phyloP scores from a whole-genome alignment of 2,329 filamentous ascomycete genomes.

The Camillea tinctor region DNA sequence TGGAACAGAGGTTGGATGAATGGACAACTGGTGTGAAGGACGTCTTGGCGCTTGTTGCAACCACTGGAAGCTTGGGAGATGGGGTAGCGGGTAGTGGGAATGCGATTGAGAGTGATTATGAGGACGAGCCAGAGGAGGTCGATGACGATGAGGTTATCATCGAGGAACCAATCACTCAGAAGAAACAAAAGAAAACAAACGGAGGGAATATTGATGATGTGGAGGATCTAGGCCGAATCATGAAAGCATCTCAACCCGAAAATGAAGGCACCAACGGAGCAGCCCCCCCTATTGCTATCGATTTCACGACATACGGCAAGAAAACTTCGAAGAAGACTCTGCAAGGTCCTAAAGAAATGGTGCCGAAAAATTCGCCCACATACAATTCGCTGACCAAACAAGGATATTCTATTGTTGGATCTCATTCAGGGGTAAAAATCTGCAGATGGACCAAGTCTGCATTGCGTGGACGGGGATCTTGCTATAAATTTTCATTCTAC shows the following conservation, averaged over 20 bases:
- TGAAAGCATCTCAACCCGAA: slow-evolving; percentile 47
- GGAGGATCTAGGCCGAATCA: slow-evolving; percentile 74
- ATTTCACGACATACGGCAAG: slow-evolving; percentile 76
- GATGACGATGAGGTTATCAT: slow-evolving; percentile 53
- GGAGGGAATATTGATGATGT: slow-evolving; percentile 66
- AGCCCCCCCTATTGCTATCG: slow-evolving; percentile 66
- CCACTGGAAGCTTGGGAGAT: slow-evolving; percentile 59
- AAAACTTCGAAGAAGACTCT: slow-evolving; percentile 45
- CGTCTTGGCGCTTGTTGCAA: slow-evolving; percentile 62
- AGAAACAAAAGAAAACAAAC: slow-evolving; percentile 40
- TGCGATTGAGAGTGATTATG: slow-evolving; percentile 79
- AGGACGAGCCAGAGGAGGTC: slow-evolving; percentile 55
- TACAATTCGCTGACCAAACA: slow-evolving; percentile 90
- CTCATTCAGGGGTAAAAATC: slow-evolving; percentile 94
- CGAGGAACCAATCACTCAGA: slow-evolving; percentile 46
- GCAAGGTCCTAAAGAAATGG: slow-evolving; percentile 79
- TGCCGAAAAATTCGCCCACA: slow-evolving; percentile 85
- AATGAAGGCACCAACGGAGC: slow-evolving; percentile 25
- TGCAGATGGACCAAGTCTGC: slow-evolving; percentile 99
- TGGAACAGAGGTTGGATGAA: slow-evolving; percentile 64
- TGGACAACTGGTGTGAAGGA: slow-evolving; percentile 77
- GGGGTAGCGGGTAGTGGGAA: slow-evolving; percentile 78
- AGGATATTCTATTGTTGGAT: slow-evolving; percentile 92
- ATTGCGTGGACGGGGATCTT: slow-evolving; percentile 86
- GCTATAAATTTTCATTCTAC: slow-evolving; percentile 98